These are phyloP conservation scores for Corynascus novoguineensis DNA, from an alignment of 495 filamentous ascomycete species.

Conservation along the genomic window DNA sequence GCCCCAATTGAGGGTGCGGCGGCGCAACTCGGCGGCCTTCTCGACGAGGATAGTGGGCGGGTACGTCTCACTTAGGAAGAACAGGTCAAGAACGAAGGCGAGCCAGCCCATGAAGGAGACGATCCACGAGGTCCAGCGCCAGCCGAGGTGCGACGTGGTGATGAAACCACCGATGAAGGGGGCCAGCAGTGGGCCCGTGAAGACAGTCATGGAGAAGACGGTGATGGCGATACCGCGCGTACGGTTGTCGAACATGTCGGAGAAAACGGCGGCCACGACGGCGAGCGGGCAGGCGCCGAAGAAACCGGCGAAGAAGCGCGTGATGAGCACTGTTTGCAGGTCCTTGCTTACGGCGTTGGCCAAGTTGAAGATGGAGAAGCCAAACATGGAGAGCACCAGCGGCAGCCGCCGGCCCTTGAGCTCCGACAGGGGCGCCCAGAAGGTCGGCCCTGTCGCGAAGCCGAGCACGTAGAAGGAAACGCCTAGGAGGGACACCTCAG, in stretches of 20 bases:
- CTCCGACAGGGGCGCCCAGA: slow-evolving; percentile 73
- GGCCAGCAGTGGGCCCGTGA: slow-evolving; percentile 72
- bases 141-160: slow-evolving; percentile 59
- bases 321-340: slow-evolving; percentile 74
- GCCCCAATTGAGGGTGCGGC: slow-evolving; percentile 82
- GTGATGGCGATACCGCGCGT: slow-evolving; percentile 76
- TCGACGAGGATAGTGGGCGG: slow-evolving; percentile 70
- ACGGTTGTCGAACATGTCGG: slow-evolving; percentile 79
- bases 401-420: slow-evolving; percentile 69
- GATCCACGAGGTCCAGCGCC: slow-evolving; percentile 81
- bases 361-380: slow-evolving; percentile 71
- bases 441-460: slow-evolving; percentile 60
- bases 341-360: slow-evolving; percentile 70
- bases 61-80: slow-evolving; percentile 80
- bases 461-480: slow-evolving; percentile 65
- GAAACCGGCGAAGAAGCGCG: slow-evolving; percentile 77
- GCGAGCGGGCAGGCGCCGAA: slow-evolving; percentile 73
- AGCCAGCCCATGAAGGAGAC: slow-evolving; percentile 69
- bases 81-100: slow-evolving; percentile 61
- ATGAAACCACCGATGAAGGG: slow-evolving; percentile 86
- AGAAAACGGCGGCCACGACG: slow-evolving; percentile 81
- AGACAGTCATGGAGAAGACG: slow-evolving; percentile 78
- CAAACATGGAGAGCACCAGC: slow-evolving; percentile 67
- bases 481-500: slow-evolving; percentile 60
- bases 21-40: slow-evolving; percentile 74